These are phyloP conservation scores for Pelargonium australe DNA, from an alignment of 441 rosid genomes.

Conservation along the genomic window DNA sequence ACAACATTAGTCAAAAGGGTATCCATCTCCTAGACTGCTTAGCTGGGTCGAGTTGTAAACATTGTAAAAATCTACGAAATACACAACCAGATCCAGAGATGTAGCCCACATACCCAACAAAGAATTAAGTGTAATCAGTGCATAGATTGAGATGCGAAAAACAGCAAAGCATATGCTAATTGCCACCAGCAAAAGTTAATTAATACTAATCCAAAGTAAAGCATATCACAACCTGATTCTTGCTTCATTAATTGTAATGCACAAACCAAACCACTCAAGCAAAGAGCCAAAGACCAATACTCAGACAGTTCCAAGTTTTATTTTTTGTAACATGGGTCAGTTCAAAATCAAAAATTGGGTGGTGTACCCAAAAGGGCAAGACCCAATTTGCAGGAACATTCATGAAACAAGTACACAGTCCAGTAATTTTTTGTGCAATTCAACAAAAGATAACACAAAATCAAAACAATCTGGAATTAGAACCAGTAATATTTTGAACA, in stretches of 20 bases:
- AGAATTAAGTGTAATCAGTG: not conserved
- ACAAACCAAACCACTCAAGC: not conserved
- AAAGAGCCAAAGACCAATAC: not conserved
- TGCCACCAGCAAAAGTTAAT: not conserved
- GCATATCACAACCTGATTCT: not conserved
- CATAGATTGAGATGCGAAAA: not conserved
- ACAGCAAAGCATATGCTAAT: not conserved
- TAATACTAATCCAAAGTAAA: not conserved
- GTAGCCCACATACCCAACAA: conserved; percentile 2
- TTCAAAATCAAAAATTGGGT: not conserved
- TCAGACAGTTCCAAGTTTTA: no score
- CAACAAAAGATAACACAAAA: not conserved
- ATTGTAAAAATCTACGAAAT: not conserved
- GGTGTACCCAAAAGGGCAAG: not conserved
- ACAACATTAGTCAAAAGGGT: conserved; percentile 3
- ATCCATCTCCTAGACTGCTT: conserved; percentile 1
- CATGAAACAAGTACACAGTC: not conserved
- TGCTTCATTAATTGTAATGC: not conserved
- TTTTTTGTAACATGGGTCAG: not conserved
- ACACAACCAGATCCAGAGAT: not conserved
- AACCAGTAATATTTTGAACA: not conserved
- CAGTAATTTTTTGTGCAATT: not conserved
- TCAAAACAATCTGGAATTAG: not conserved
- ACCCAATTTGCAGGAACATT: not conserved
- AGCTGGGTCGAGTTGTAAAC: not conserved